These are phyloP conservation scores for Cercophora samala DNA, from an alignment of 495 filamentous ascomycete species.

Conservation along the genomic window DNA sequence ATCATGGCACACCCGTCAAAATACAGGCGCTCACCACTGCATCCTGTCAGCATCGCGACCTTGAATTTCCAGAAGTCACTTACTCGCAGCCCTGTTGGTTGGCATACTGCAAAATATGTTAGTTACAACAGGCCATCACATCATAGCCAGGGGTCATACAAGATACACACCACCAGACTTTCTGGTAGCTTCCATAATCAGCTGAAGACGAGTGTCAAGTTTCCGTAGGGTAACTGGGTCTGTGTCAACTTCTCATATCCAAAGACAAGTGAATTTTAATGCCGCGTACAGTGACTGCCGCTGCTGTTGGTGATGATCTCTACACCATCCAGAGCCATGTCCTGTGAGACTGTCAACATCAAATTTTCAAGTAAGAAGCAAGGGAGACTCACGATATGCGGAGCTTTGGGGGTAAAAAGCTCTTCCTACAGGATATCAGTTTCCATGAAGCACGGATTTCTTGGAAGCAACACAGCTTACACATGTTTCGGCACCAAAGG, in stretches of 20 bases:
- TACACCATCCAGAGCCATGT: constrained; percentile 58
- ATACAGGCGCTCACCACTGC: constrained; percentile 50
- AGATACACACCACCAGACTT: constrained; percentile 75
- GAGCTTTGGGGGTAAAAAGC: constrained; percentile 64
- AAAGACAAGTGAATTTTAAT: constrained; percentile 23
- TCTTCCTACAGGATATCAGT: constrained; percentile 50
- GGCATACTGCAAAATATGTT: constrained; percentile 20
- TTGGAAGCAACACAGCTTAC: background rate
- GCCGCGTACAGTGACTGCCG: constrained; percentile 55
- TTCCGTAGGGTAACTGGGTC: constrained; percentile 58
- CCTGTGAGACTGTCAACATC: constrained; percentile 3
- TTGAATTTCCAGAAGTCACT: constrained; percentile 34
- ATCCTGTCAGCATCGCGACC: background rate
- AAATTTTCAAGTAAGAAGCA: background rate
- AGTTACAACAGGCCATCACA: background rate
- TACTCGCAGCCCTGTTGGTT: constrained; percentile 76
- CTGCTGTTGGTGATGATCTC: constrained; percentile 79
- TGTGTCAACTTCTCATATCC: background rate
- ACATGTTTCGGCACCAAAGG: constrained; percentile 70
- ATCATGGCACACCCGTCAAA: constrained; percentile 76
- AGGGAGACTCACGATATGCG: constrained; percentile 35
- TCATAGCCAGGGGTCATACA: constrained; percentile 42
- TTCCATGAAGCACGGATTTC: background rate
- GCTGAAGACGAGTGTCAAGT: constrained; percentile 65
- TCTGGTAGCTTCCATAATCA: constrained; percentile 74